phyloP scores from a whole-genome alignment of 164 flowering plant genomes.

The Stephania cephalantha region DNA sequence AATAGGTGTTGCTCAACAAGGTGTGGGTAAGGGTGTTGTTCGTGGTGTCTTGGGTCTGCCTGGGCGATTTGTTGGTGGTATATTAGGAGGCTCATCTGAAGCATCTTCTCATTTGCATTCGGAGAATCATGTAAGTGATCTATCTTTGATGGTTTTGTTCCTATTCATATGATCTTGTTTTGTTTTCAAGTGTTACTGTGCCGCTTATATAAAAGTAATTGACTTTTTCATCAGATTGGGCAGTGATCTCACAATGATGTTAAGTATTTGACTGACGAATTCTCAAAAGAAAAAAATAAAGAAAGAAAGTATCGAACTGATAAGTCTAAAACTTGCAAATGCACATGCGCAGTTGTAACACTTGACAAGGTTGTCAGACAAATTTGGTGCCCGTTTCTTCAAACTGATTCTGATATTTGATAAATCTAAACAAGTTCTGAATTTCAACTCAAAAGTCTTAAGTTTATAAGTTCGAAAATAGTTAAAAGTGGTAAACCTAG shows the following conservation, averaged over 20 bases:
- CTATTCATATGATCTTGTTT: background rate
- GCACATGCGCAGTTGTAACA: background rate
- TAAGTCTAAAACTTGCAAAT: too few relatives aligned
- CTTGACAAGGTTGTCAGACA: background rate
- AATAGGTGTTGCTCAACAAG: slow-evolving; percentile 89
- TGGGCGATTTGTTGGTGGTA: slow-evolving; percentile 95
- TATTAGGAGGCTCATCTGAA: slow-evolving; percentile 62
- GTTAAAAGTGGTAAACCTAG: too few relatives aligned
- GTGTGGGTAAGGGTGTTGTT: slow-evolving; percentile 90
- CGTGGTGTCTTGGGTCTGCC: slow-evolving; percentile 95
- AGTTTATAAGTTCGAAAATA: too few relatives aligned
- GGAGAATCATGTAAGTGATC: slow-evolving; percentile 61
- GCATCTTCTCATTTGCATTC: slow-evolving; percentile 39
- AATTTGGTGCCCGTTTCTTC: background rate
- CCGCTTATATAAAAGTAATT: background rate
- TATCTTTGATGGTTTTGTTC: slow-evolving; percentile 3
- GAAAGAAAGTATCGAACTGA: too few relatives aligned
- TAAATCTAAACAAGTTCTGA: too few relatives aligned
- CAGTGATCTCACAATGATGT: background rate
- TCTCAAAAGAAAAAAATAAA: too few relatives aligned
- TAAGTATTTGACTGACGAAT: background rate
- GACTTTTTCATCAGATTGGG: background rate
- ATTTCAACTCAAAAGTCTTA: too few relatives aligned
- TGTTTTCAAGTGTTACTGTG: background rate
- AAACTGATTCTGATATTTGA: too few relatives aligned